Evolutionary conservation across 345 rosid species (phyloP), one percentile per base, ranked within the genome.

Genomic region (Salix caprea): DNA sequence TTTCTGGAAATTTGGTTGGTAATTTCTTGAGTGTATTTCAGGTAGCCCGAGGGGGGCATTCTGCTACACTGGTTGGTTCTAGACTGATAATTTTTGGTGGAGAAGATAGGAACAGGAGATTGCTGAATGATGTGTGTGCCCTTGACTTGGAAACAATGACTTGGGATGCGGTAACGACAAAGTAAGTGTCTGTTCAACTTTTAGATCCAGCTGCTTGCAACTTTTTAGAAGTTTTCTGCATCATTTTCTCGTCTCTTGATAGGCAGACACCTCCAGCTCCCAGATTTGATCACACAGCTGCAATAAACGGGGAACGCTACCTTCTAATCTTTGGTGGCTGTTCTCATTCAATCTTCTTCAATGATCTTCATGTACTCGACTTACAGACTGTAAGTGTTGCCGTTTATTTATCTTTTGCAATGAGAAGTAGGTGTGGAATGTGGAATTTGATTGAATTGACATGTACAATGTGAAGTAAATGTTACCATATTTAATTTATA

Each of bases 241-340:
- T 80, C 83, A 62, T 69, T 48, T 84, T 54, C 58, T 69, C 84
- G 69, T 74, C 40, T 76, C 78, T 84, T 86, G 81, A 89, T 85
- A 96, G 99, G 93, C 97, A 88, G 95, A 88, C 89, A 74, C 82
- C 94, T 87, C 99, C 99, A 78, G 91, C 92, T 87, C 94, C 98
- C 42, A 91, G 98, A 88, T 96, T 91, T 86, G 99, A 96, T 79
- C 99, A 96, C 88, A 85, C 92, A 80, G 92, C 99, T 85, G 88
- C 97, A 40, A 77, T 91, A 65, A 88, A 91, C 76, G 85, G 89
- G 3, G 88, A 87, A 15, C 92, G 87, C 61, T 96, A 96, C 86
- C 96, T 96, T 79, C 54, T 96, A 69, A 83, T 96, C 73, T 96
- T 96, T 75, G 97, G 99, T 65, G 99, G 99, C 64, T 93, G 98